Evolutionary conservation across 2,329 filamentous ascomycete species (phyloP).

Genomic region (Dichotomopilus funicola): DNA sequence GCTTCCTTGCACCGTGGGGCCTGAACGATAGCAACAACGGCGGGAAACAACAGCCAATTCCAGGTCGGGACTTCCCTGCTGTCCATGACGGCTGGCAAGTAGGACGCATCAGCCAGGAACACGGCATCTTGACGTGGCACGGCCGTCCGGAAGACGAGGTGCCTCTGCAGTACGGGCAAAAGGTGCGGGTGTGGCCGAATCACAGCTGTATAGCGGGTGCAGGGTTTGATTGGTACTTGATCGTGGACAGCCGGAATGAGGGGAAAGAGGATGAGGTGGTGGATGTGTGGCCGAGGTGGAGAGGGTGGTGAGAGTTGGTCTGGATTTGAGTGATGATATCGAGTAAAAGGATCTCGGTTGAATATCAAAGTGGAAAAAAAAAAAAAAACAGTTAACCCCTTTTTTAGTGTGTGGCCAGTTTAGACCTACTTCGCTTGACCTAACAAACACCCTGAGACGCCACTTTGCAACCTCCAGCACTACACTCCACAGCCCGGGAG

Average conservation of each 20-base stretch:
- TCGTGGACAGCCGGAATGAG: conserved; percentile 57
- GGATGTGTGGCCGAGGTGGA: conserved; percentile 70
- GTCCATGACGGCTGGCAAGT: conserved; percentile 57
- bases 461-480: too few species aligned
- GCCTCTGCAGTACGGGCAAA: conserved; percentile 55
- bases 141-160: conserved; percentile 38
- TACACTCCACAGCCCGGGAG: too few species aligned
- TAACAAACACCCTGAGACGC: too few species aligned
- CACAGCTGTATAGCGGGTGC: conserved; percentile 73
- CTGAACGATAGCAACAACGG: conserved; percentile 11
- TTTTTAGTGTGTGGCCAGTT: too few species aligned
- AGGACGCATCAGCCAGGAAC: conserved; percentile 68
- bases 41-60: conserved; percentile 22
- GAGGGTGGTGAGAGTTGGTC: conserved; percentile 52
- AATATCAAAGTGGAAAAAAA: background rate
- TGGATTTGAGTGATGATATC: too few species aligned
- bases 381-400: background rate
- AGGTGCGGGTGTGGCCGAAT: conserved; percentile 68
- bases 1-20: conserved; percentile 58
- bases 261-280: conserved; percentile 54
- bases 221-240: conserved; percentile 64
- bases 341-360: background rate
- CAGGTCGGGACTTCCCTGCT: conserved; percentile 37
- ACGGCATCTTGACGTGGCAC: conserved; percentile 62
- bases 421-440: too few species aligned